phyloP scores from a whole-genome alignment of 768 basidiomycete genomes.

The Boletus sp. region DNA sequence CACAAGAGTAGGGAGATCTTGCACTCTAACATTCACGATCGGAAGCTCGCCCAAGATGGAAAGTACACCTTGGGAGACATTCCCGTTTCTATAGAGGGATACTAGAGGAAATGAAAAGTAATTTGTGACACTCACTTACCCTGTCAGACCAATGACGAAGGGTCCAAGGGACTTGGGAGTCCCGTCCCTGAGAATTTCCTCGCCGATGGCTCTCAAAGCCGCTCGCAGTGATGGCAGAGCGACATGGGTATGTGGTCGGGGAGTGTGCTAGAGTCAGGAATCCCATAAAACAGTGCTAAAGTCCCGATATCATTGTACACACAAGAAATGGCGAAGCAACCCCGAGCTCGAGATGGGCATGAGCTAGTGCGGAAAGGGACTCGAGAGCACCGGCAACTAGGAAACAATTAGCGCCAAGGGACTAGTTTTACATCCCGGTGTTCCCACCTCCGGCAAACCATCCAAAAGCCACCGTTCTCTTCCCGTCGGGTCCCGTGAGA shows the following conservation, averaged over 20 bases:
- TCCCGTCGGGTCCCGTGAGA: slow-evolving; percentile 56
- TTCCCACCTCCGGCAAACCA: slow-evolving; percentile 84
- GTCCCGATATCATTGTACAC: slow-evolving; percentile 21
- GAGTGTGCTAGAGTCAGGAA: slow-evolving; percentile 48
- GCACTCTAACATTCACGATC: slow-evolving; percentile 50
- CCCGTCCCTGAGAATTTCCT: slow-evolving; percentile 50
- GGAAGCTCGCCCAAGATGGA: slow-evolving; percentile 73
- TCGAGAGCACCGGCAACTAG: slow-evolving; percentile 83
- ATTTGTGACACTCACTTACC: slow-evolving; percentile 42
- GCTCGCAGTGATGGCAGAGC: slow-evolving; percentile 50
- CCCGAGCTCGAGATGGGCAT: slow-evolving; percentile 73
- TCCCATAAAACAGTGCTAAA: neutral
- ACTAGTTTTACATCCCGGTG: neutral
- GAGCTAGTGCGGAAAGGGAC: slow-evolving; percentile 73
- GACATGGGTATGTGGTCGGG: slow-evolving; percentile 73
- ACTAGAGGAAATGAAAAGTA: neutral
- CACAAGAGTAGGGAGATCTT: slow-evolving; percentile 58
- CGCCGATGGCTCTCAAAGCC: slow-evolving; percentile 56
- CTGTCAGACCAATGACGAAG: slow-evolving; percentile 77
- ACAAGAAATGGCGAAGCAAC: slow-evolving; percentile 83
- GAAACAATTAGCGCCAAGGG: slow-evolving; percentile 1
- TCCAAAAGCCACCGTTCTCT: slow-evolving; percentile 85
- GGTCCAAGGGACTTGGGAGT: slow-evolving; percentile 69
- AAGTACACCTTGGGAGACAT: slow-evolving; percentile 76
- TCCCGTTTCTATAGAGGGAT: slow-evolving; percentile 55